Percentiles rank a stretch among this genome's conserved stretches.
Conservation (phyloP, 1,284 basidiomycete genomes). For the Tilletiopsis washingtonensis region DNA sequence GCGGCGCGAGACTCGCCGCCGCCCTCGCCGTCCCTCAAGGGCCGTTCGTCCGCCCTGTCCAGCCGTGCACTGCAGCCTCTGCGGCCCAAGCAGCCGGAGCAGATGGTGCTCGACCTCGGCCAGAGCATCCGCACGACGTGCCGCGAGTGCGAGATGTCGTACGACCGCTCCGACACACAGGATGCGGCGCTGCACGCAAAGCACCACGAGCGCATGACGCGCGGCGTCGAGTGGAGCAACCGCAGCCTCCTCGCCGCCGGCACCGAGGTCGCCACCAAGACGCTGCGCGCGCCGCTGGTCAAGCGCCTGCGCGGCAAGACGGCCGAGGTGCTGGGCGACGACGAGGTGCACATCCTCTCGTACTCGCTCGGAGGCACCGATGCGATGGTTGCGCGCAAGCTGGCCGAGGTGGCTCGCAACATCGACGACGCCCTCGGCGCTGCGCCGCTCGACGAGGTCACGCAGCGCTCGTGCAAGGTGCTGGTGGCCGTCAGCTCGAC, state of each 20-base stretch:
- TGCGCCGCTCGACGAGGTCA: slow-evolving; percentile 11
- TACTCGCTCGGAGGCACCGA: neutral
- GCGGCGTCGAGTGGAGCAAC: slow-evolving; percentile 31
- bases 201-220: slow-evolving; percentile 26
- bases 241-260: slow-evolving; percentile 9
- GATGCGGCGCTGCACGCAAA: slow-evolving; percentile 27
- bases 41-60: too few species aligned
- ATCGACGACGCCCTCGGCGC: slow-evolving; percentile 37
- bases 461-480: slow-evolving; percentile 15
- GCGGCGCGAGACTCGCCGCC: too few species aligned
- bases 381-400: neutral
- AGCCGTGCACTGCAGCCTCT: too few species aligned
- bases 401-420: slow-evolving; percentile 18
- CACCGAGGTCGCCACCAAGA: slow-evolving; percentile 9
- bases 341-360: slow-evolving; percentile 32
- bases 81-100: slow-evolving; percentile 27
- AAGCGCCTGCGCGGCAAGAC: slow-evolving; percentile 75
- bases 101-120: slow-evolving; percentile 35
- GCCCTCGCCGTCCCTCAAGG: too few species aligned
- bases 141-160: slow-evolving; percentile 34
- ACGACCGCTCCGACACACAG: slow-evolving; percentile 26
- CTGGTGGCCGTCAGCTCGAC: slow-evolving; percentile 14
- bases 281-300: slow-evolving; percentile 30
- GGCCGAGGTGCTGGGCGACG: slow-evolving; percentile 73
- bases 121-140: slow-evolving; percentile 30